Evolutionary conservation across 2,329 filamentous ascomycete genomes (phyloP).

Genomic region (Xylaria digitata): DNA sequence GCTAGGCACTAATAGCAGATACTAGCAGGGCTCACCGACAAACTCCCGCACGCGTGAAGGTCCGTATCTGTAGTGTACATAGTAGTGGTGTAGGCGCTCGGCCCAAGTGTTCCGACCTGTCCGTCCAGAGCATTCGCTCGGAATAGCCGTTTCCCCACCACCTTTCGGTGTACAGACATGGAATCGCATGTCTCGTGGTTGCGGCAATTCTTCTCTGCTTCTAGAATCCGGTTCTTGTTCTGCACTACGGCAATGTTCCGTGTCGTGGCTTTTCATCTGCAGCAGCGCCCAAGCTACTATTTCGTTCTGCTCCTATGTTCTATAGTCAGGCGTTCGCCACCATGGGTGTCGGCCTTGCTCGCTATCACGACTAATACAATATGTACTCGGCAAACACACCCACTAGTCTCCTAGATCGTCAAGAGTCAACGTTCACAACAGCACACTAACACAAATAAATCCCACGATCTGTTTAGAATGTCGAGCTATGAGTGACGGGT

Average conservation of each 20-base stretch:
- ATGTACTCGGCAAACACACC: neutral
- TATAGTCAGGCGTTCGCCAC: conserved; percentile 10
- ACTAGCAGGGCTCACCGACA: conserved; percentile 30
- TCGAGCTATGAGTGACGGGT: neutral
- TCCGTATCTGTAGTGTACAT: neutral
- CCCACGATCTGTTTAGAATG: neutral
- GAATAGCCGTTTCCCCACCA: conserved; percentile 46
- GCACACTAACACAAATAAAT: neutral
- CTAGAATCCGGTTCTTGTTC: conserved; percentile 32
- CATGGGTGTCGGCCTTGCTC: conserved; percentile 2
- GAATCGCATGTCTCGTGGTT: conserved; percentile 18
- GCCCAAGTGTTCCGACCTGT: conserved; percentile 37
- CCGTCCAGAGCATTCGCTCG: conserved; percentile 44
- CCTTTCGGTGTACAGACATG: conserved; percentile 28
- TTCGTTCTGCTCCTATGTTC: neutral
- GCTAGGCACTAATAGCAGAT: neutral
- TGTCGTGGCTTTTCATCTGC: conserved; percentile 14
- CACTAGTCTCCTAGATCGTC: neutral
- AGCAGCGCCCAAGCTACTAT: conserved; percentile 8
- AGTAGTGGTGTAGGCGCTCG: conserved; percentile 30
- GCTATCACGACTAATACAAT: conserved; percentile 4
- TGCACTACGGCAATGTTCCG: conserved; percentile 15
- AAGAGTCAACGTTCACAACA: neutral
- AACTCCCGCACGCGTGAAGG: neutral
- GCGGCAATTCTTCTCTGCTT: conserved; percentile 31